Evolutionary conservation across 805 yeast species (phyloP), one percentile per base, ranked within the genome.

Genomic region (Hanseniaspora lindneri): DNA sequence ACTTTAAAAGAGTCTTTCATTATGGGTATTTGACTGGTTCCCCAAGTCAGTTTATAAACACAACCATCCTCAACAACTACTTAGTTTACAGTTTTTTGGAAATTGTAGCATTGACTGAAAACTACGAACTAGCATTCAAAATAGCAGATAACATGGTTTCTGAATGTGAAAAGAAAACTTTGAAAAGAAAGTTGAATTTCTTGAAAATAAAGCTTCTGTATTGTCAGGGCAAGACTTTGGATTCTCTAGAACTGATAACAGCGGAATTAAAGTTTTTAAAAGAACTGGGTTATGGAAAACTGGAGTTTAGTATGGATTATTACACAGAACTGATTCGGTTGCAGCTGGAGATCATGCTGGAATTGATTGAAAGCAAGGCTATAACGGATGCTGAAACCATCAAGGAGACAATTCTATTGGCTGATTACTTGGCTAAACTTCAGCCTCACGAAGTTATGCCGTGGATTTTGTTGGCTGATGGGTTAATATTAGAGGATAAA

Each of bases 381-480:
- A 21, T 33, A 16, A 37, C 23, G 3, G 34, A 28, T 14, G 17
- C 7, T 9, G 16, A 28, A 3, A 28, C n/a, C n/a, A 11, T 7
- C 25, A 35, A 43, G 27, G 9, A 17, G 10, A 16, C 17, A 16
- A 35, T n/a, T 3, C 19, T 27, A 25, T 25, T 37, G 24, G 51
- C 48, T 11, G 37, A 40, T 11, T 20, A 29, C 4, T 39, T 20
- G 32, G 86, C 81, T 4, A 77, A 78, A 56, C 71, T 79, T 2
- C 71, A 82, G 0, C 94, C 94, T 3, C 79, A 87, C 5, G 83
- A 78, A 56, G 83, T 82, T 61, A 73, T 70, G 54, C 75, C 86
- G 2, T 83, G 94, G 94, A 72, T 80, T 3, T 64, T 75, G 50
- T 62, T 83, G 51, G 83, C 82, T 8, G 71, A 72, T 55, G 73